A percentile compares a stretch with the other conserved stretches of the same genome.
These are phyloP conservation scores for Colletotrichum spinosum DNA, from an alignment of 2,329 filamentous ascomycete genomes.

Conservation along the genomic window DNA sequence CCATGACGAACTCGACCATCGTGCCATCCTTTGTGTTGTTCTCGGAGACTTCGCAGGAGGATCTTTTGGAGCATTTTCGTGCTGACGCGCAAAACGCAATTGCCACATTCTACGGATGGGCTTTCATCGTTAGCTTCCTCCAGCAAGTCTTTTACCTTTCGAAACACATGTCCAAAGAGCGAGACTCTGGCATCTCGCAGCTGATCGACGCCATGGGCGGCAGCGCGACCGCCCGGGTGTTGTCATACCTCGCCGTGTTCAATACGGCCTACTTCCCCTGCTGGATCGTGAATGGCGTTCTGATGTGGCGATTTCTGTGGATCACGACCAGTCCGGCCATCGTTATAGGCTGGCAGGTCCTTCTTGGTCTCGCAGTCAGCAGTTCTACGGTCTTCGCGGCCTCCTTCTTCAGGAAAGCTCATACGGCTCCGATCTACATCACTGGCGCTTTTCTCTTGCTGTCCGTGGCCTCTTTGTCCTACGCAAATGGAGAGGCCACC, in stretches of 20 bases:
- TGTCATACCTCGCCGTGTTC: neutral
- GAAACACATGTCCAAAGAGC: constrained; percentile 43
- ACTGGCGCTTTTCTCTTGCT: constrained; percentile 44
- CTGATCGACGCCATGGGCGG: constrained; percentile 43
- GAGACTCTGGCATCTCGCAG: constrained; percentile 47
- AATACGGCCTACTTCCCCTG: constrained; percentile 37
- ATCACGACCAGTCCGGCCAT: constrained; percentile 44
- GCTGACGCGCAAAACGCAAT: constrained; percentile 25
- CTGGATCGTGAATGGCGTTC: constrained; percentile 46
- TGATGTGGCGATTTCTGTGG: constrained; percentile 42
- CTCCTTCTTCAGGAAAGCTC: constrained; percentile 50
- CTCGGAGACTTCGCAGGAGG: constrained; percentile 29
- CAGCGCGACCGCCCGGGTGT: constrained; percentile 21
- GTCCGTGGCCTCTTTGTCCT: constrained; percentile 35
- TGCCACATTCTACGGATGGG: constrained; percentile 40
- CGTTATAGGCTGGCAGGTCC: constrained; percentile 57
- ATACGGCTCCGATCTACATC: constrained; percentile 47
- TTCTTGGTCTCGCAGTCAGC: constrained; percentile 66
- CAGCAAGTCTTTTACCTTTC: constrained; percentile 29
- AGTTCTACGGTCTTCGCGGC: constrained; percentile 70
- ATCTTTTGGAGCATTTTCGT: constrained; percentile 9
- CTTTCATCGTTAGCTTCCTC: constrained; percentile 41
- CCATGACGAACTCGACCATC: constrained; percentile 43
- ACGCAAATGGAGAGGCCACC: neutral
- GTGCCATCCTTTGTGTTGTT: constrained; percentile 40